Evolutionary conservation across 306 rosid species (phyloP).

Genomic region (Lagenaria siceraria): DNA sequence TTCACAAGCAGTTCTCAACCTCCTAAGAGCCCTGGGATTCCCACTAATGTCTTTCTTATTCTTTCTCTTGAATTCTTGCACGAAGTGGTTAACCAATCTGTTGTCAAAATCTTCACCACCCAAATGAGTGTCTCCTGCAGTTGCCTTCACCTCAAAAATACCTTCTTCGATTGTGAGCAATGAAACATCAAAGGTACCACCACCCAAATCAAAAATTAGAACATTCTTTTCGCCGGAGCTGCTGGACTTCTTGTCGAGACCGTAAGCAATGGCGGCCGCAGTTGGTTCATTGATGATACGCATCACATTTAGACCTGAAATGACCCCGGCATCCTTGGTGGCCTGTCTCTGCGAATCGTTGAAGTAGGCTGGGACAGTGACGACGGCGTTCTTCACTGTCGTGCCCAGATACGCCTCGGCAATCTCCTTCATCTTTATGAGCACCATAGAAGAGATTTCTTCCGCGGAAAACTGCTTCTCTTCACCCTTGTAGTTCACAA

Average conservation of each 20-base stretch:
- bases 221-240: slow-evolving; percentile 56
- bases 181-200: slow-evolving; percentile 72
- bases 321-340: slow-evolving; percentile 58
- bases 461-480: slow-evolving; percentile 55
- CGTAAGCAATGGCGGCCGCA: slow-evolving; percentile 66
- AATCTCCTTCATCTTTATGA: slow-evolving; percentile 54
- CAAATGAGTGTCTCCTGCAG: slow-evolving; percentile 67
- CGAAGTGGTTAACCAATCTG: slow-evolving; percentile 59
- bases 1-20: slow-evolving; percentile 57
- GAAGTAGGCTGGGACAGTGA: slow-evolving; percentile 57
- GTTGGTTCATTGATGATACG: slow-evolving; percentile 65
- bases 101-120: slow-evolving; percentile 70
- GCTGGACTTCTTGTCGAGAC: slow-evolving; percentile 51
- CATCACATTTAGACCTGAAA: slow-evolving; percentile 51
- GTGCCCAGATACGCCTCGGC: slow-evolving; percentile 53
- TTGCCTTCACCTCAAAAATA: slow-evolving; percentile 68
- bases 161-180: slow-evolving; percentile 64
- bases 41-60: slow-evolving; percentile 51
- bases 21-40: slow-evolving; percentile 42
- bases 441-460: slow-evolving; percentile 65
- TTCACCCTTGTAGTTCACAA: slow-evolving; percentile 42
- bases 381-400: slow-evolving; percentile 42
- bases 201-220: slow-evolving; percentile 52
- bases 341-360: slow-evolving; percentile 67
- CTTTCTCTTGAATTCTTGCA: slow-evolving; percentile 60